Evolutionary conservation across 2,329 filamentous ascomycete species (phyloP).

Genomic region (Phaeomoniella chlamydospora): DNA sequence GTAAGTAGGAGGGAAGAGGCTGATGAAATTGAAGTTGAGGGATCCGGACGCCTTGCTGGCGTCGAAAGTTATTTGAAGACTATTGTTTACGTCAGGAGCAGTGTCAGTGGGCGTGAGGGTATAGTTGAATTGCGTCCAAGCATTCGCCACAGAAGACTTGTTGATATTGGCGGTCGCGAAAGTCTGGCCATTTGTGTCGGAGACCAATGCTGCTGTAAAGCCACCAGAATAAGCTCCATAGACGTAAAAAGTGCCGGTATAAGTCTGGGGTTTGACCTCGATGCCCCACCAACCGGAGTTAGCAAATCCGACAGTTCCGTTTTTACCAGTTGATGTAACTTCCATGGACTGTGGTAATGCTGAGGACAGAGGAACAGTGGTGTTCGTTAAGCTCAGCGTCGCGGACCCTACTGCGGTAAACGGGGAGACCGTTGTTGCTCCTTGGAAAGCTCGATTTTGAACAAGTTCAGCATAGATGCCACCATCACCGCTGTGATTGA

Average conservation of each 20-base stretch:
- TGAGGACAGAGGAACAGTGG: conserved; percentile 25
- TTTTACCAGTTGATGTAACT: conserved; percentile 19
- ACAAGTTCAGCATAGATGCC: conserved; percentile 19
- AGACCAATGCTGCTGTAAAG: conserved; percentile 1
- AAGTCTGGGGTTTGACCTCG: conserved; percentile 30
- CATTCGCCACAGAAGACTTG: background rate
- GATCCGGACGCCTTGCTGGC: conserved; percentile 25
- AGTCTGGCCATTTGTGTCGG: background rate
- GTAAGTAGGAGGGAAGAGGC: conserved; percentile 46
- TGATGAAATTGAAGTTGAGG: conserved; percentile 44
- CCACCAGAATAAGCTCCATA: conserved; percentile 20
- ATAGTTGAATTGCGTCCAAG: conserved; percentile 2
- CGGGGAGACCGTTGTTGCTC: conserved; percentile 13
- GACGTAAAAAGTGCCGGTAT: conserved; percentile 31
- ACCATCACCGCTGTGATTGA: conserved; percentile 8
- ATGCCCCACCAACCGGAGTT: conserved; percentile 38
- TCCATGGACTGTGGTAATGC: conserved; percentile 27
- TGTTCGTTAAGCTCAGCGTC: conserved; percentile 17
- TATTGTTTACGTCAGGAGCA: conserved; percentile 31
- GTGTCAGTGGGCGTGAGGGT: conserved; percentile 7
- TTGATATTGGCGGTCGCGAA: conserved; percentile 1
- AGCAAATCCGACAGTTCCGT: conserved; percentile 28
- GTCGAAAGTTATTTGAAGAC: conserved; percentile 40
- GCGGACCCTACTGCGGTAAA: conserved; percentile 14
- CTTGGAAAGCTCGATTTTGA: conserved; percentile 19